Conservation (phyloP, 2,329 filamentous ascomycete genomes). For the Neonectria hederae region DNA sequence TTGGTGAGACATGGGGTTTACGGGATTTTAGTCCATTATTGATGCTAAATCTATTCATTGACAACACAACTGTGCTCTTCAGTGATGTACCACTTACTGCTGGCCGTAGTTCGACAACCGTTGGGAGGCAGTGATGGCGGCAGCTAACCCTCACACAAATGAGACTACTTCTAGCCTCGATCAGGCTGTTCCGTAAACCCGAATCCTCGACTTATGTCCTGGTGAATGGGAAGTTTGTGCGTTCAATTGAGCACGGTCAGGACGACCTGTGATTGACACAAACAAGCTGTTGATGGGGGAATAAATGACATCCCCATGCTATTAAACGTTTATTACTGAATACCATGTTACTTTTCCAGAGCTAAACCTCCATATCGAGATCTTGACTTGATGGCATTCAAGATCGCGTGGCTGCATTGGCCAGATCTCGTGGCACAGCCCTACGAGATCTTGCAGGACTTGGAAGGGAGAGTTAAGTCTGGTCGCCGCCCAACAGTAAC, state of each 20-base stretch:
- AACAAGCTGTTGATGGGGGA: not conserved
- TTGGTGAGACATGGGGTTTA: conserved; percentile 25
- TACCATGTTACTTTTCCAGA: not conserved
- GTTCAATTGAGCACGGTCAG: too few relatives aligned
- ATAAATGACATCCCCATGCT: not conserved
- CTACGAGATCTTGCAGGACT: not conserved
- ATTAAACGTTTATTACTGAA: not conserved
- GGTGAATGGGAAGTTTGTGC: too few relatives aligned
- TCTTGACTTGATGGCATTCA: too few relatives aligned
- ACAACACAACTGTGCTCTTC: not conserved
- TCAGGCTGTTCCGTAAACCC: too few relatives aligned
- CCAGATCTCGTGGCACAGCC: not conserved
- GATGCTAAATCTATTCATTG: conserved; percentile 29
- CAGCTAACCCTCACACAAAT: too few relatives aligned
- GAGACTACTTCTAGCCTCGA: too few relatives aligned
- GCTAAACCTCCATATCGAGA: too few relatives aligned
- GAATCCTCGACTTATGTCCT: too few relatives aligned
- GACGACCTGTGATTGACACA: not conserved
- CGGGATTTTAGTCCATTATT: conserved; percentile 33
- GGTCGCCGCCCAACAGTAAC: not conserved
- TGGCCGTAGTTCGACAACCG: too few relatives aligned
- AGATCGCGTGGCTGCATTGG: not conserved
- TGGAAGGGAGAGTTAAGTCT: not conserved
- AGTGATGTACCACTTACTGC: not conserved
- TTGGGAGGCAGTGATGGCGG: too few relatives aligned